Evolutionary conservation across 1,284 basidiomycete genomes (phyloP).

Genomic region (Phlebopus sp.): DNA sequence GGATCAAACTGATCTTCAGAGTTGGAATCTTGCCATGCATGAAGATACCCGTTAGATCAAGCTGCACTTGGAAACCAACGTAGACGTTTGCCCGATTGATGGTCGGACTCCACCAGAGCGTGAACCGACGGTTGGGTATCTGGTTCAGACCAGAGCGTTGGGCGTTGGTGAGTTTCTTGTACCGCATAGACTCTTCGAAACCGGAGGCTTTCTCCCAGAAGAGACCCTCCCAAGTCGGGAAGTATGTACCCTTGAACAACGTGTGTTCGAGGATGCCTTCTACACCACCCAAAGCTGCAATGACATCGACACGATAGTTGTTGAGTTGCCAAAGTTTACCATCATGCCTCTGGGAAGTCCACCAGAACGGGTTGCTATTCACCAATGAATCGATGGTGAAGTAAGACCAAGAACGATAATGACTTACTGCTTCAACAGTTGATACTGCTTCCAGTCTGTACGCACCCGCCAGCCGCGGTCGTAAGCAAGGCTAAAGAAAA

Average conservation of each 20-base stretch:
- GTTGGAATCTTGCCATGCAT: constrained; percentile 99
- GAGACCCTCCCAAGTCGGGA: constrained; percentile 89
- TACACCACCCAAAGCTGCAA: constrained; percentile 97
- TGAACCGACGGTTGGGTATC: constrained; percentile 99
- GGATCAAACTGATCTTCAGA: constrained; percentile 96
- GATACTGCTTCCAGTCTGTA: constrained; percentile 98
- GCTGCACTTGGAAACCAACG: constrained; percentile 99
- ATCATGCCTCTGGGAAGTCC: constrained; percentile 98
- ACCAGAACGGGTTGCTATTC: constrained; percentile 90
- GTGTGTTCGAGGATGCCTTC: constrained; percentile 98
- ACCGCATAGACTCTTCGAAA: constrained; percentile 97
- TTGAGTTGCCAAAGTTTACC: constrained; percentile 98
- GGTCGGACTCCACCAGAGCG: constrained; percentile 98
- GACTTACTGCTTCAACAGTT: constrained; percentile 82
- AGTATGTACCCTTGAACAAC: constrained; percentile 96
- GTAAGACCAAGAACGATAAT: background rate
- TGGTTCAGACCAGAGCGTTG: constrained; percentile 96
- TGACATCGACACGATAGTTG: constrained; percentile 98
- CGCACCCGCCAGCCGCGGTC: constrained; percentile 97
- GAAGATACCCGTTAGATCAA: constrained; percentile 94
- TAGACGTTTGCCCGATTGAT: constrained; percentile 99
- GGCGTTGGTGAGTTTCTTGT: constrained; percentile 94
- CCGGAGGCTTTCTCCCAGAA: constrained; percentile 97
- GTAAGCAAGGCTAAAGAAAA: constrained; percentile 79
- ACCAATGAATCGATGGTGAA: constrained; percentile 5